Evolutionary conservation across 2,329 filamentous ascomycete species (phyloP).

Genomic region (Colletotrichum chlorophyti): DNA sequence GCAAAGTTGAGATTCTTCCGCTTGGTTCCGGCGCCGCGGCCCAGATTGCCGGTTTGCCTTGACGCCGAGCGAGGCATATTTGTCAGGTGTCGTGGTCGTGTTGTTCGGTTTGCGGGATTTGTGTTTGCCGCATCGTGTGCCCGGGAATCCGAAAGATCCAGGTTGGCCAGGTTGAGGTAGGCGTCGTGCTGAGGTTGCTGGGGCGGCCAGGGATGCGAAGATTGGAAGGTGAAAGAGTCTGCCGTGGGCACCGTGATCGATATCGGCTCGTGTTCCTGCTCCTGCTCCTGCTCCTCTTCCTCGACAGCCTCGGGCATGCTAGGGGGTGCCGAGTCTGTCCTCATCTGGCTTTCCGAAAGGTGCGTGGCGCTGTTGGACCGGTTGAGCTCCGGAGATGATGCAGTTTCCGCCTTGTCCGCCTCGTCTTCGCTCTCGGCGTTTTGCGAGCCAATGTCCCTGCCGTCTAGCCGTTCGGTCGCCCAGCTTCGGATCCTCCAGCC

Average conservation of each 20-base stretch:
- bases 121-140: constrained; percentile 43
- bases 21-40: constrained; percentile 73
- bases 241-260: constrained; percentile 60
- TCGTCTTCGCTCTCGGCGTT: constrained; percentile 75
- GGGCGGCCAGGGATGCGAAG: constrained; percentile 58
- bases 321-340: constrained; percentile 45
- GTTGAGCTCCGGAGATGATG: constrained; percentile 64
- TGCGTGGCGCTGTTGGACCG: constrained; percentile 47
- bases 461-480: constrained; percentile 74
- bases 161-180: constrained; percentile 67
- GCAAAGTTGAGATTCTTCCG: constrained; percentile 75
- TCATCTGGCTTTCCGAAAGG: constrained; percentile 31
- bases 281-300: constrained; percentile 16
- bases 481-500: constrained; percentile 68
- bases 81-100: constrained; percentile 25
- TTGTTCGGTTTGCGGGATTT: constrained; percentile 26
- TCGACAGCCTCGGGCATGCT: constrained; percentile 24
- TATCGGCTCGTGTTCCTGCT: constrained; percentile 30
- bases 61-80: constrained; percentile 19
- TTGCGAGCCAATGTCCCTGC: constrained; percentile 60
- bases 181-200: constrained; percentile 54
- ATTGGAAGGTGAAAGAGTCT: constrained; percentile 74
- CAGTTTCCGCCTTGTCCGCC: constrained; percentile 65
- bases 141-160: constrained; percentile 62
- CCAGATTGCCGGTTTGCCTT: constrained; percentile 50